Evolutionary conservation across 163 green algal species (phyloP).

Genomic region (Prototheca wickerhamii): DNA sequence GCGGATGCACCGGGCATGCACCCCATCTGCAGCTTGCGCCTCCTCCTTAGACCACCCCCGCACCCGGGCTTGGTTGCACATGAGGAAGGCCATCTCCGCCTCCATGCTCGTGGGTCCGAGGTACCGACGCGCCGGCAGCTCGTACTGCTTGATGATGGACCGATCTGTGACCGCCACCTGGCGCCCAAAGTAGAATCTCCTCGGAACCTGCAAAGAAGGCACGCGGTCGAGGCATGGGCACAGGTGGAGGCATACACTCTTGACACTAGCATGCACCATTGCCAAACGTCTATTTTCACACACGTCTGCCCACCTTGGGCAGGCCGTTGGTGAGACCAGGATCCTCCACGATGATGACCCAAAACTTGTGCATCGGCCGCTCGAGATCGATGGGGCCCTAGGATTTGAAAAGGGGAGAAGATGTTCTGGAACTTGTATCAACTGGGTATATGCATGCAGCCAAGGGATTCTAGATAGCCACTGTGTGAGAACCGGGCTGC

Average conservation of each 20-base stretch:
- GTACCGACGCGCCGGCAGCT: conserved; percentile 66
- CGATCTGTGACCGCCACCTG: conserved; percentile 44
- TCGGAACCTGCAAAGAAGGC: background rate
- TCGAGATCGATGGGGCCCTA: conserved; percentile 48
- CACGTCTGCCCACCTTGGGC: conserved; percentile 8
- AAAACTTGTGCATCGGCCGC: conserved; percentile 40
- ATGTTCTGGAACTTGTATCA: too few species aligned
- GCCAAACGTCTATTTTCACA: too few species aligned
- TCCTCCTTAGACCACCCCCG: background rate
- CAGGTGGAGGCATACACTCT: too few species aligned
- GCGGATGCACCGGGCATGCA: background rate
- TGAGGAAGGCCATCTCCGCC: conserved; percentile 87
- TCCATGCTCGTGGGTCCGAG: conserved; percentile 96
- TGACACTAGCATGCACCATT: too few species aligned
- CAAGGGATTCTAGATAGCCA: background rate
- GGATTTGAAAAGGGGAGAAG: conserved; percentile 3
- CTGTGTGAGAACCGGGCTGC: too few species aligned
- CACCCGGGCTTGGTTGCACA: conserved; percentile 80
- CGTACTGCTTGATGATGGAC: conserved; percentile 38
- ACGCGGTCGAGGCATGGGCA: too few species aligned
- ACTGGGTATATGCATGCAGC: too few species aligned
- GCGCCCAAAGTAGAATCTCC: conserved; percentile 61
- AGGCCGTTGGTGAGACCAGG: conserved; percentile 13
- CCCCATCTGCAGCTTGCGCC: background rate
- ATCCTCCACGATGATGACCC: conserved; percentile 36